Evolutionary conservation across 2,329 filamentous ascomycete genomes (phyloP), one percentile per base, ranked within the genome.

Genomic region (Grosmannia serpens): DNA sequence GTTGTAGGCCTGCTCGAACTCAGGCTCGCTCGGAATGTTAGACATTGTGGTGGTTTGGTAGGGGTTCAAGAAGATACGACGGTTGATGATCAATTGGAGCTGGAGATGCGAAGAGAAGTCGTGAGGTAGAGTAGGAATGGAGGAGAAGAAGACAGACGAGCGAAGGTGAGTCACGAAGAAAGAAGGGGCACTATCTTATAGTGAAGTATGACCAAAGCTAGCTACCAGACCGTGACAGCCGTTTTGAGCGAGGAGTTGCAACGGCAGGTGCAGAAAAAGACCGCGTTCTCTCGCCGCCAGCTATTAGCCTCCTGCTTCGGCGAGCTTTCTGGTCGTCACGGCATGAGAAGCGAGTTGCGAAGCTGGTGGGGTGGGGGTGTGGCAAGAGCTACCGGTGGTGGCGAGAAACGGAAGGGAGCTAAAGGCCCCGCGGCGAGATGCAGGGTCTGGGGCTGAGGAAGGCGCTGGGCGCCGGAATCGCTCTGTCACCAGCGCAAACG

Each of bases 1-100:
- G 74, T 91, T 89, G 84, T 95, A 95, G 70, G 92, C 92, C 84
- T 97, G 92, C 85, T 96, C 86, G 79, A 97, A 97, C 80, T 99
- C 92, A 70, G 94, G 92, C 84, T 97, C 92, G 64, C 78, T 77
- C 56, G 89, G 84, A 69, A 94, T 81, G 79, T 94, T 87, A 66
- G 91, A 88, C 89, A 95, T 94, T 65, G 78, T 65, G 47, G 29
- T 20, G 26, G 15, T 20, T 20, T 24, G 15, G 33, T 27, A 10
- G 24, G 26, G 15, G 26, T 27, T 27, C n/a, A n/a, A n/a, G 35
- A 29, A 22, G 5, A 29, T 33, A 29, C 17, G 20, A 53, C 11
- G 17, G 27, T 22, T 38, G n/a, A n/a, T 31, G 26, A 55, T 38
- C 31, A 33, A 54, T 8, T 24, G 55, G 10, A 52, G 11, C 27